These are phyloP conservation scores for Xylaria sp. DNA, from an alignment of 2,329 filamentous ascomycete genomes.

Conservation along the genomic window DNA sequence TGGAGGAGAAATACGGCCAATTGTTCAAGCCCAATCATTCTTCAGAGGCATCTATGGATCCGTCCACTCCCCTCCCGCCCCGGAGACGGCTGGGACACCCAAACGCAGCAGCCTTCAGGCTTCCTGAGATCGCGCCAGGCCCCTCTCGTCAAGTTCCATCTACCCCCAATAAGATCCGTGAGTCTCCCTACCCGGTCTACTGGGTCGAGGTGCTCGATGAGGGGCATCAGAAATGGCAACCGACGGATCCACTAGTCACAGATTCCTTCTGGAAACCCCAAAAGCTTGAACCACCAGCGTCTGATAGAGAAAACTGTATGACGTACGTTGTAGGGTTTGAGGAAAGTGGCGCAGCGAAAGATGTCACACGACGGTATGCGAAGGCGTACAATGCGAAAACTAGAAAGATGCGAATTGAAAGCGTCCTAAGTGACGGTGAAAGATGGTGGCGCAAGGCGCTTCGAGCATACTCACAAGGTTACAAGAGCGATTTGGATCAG, in stretches of 20 bases:
- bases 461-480: slow-evolving; percentile 57
- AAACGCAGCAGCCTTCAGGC: slow-evolving; percentile 62
- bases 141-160: slow-evolving; percentile 48
- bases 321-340: slow-evolving; percentile 89
- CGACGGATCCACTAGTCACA: slow-evolving; percentile 86
- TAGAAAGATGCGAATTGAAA: slow-evolving; percentile 80
- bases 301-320: slow-evolving; percentile 79
- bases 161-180: slow-evolving; percentile 61
- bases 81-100: slow-evolving; percentile 64
- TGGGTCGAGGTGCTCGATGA: slow-evolving; percentile 94
- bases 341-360: slow-evolving; percentile 77
- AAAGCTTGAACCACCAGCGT: slow-evolving; percentile 83
- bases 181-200: slow-evolving; percentile 84
- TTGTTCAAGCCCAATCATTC: slow-evolving; percentile 54
- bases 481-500: slow-evolving; percentile 75
- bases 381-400: slow-evolving; percentile 94
- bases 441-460: slow-evolving; percentile 66
- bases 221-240: slow-evolving; percentile 89
- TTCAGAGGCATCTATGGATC: slow-evolving; percentile 46
- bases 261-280: slow-evolving; percentile 77
- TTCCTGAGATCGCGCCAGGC: slow-evolving; percentile 56
- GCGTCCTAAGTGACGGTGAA: slow-evolving; percentile 57
- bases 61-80: slow-evolving; percentile 49
- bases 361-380: slow-evolving; percentile 88
- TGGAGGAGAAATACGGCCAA: slow-evolving; percentile 52